Conservation (phyloP, 2,329 filamentous ascomycete genomes). For the Venturia oleaginea region DNA sequence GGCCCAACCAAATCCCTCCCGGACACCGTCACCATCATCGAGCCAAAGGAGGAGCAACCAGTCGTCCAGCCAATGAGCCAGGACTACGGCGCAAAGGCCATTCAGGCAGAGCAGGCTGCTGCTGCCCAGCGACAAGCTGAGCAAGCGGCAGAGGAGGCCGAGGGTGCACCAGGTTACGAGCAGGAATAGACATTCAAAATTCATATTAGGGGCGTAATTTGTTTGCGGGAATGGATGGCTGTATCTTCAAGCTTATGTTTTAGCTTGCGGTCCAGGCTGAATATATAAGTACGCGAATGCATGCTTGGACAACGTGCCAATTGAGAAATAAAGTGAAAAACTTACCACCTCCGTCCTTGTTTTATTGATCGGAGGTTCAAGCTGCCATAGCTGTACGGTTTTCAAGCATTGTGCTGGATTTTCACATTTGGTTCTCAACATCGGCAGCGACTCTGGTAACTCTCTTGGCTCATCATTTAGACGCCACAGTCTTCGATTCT, state of each 20-base stretch:
- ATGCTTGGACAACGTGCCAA: not conserved
- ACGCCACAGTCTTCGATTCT: no score
- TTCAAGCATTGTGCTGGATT: not conserved
- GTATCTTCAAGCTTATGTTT: not conserved
- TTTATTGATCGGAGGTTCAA: not conserved
- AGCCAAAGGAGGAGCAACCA: constrained; percentile 98
- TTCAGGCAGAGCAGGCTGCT: constrained; percentile 58
- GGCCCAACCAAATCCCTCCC: constrained; percentile 95
- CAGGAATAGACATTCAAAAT: constrained; percentile 11
- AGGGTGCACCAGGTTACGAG: constrained; percentile 32
- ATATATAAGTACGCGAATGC: not conserved
- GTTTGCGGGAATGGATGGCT: constrained; percentile 1
- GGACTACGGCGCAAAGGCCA: constrained; percentile 95
- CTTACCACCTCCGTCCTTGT: not conserved
- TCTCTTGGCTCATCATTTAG: no score
- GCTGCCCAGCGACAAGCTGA: constrained; percentile 50
- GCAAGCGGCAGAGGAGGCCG: constrained; percentile 45
- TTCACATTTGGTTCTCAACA: not conserved
- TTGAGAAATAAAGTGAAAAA: constrained; percentile 4
- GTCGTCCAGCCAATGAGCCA: constrained; percentile 93
- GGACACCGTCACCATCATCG: constrained; percentile 98
- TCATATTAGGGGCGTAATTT: not conserved
- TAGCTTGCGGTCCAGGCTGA: not conserved
- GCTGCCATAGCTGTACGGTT: not conserved
- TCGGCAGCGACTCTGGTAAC: not conserved